Percentiles rank a stretch among this genome's conserved stretches.
Conservation (phyloP, 2,329 filamentous ascomycete species). For the Beauveria sp. region DNA sequence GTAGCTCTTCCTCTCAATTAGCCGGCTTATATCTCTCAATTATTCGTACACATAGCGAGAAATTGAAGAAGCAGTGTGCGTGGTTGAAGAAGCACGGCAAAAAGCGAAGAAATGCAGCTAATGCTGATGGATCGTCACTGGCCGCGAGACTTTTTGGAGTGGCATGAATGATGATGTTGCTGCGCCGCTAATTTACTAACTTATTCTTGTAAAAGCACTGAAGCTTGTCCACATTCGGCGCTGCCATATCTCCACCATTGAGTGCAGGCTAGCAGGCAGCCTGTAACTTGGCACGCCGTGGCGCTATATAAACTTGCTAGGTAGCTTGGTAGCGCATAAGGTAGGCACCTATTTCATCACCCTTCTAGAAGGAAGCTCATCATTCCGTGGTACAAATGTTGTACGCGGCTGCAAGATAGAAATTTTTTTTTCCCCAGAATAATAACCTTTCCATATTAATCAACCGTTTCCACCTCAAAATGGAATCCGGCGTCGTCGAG, state of each 20-base stretch:
- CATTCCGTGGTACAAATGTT: neutral
- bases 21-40: neutral
- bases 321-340: too few species aligned
- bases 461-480: conserved; percentile 43
- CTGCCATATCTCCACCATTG: neutral
- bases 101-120: neutral
- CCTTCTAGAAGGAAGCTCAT: neutral
- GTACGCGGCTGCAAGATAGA: neutral
- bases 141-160: neutral
- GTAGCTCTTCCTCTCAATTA: conserved; percentile 5
- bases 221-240: conserved; percentile 5
- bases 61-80: neutral
- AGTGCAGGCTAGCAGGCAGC: neutral
- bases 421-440: too few species aligned
- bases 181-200: neutral
- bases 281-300: neutral
- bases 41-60: conserved; percentile 5
- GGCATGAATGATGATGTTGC: neutral
- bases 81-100: neutral
- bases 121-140: conserved; percentile 9
- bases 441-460: neutral
- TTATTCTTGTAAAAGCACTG: neutral
- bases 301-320: neutral
- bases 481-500: conserved; percentile 54
- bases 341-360: neutral